These are phyloP conservation scores for Phytophthora citrophthora DNA, from an alignment of 352 stramenopile genomes.

Conservation along the genomic window DNA sequence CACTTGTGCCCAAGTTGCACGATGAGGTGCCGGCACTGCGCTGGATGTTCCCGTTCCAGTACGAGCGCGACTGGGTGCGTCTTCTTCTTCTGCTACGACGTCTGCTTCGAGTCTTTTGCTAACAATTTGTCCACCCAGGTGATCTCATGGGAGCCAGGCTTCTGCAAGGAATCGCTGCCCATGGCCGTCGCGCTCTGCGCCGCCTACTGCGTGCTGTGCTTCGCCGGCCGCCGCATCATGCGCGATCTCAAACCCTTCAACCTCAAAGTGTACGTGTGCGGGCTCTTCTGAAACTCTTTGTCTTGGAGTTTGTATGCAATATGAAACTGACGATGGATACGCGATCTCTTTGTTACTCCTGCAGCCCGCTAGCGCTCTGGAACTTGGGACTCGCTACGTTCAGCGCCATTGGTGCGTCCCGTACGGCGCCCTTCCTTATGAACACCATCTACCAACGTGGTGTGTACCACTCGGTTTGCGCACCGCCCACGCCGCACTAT, in stretches of 20 bases:
- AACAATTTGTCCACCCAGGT: slow-evolving; percentile 34
- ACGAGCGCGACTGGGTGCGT: slow-evolving; percentile 77
- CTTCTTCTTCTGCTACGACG: background rate
- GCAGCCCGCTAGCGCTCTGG: slow-evolving; percentile 75
- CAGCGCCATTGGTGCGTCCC: slow-evolving; percentile 76
- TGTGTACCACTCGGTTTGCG: slow-evolving; percentile 86
- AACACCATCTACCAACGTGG: slow-evolving; percentile 81
- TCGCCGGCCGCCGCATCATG: slow-evolving; percentile 80
- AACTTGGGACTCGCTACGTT: slow-evolving; percentile 83
- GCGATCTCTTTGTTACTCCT: background rate
- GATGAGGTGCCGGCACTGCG: slow-evolving; percentile 62
- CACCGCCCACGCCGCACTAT: slow-evolving; percentile 70
- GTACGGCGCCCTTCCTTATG: slow-evolving; percentile 84
- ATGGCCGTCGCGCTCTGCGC: slow-evolving; percentile 67
- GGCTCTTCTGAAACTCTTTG: slow-evolving; percentile 10
- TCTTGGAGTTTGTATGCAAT: slow-evolving; percentile 18
- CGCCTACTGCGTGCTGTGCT: slow-evolving; percentile 80
- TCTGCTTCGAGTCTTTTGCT: slow-evolving; percentile 1
- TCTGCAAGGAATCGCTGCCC: slow-evolving; percentile 70
- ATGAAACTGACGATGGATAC: slow-evolving; percentile 27
- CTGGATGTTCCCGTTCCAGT: slow-evolving; percentile 73
- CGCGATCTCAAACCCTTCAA: slow-evolving; percentile 80
- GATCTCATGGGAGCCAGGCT: slow-evolving; percentile 71
- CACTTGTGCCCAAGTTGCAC: slow-evolving; percentile 37
- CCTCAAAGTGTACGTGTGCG: slow-evolving; percentile 64